A percentile compares a stretch with the other conserved stretches of the same genome.
Conservation (phyloP, 2,329 filamentous ascomycete species). For the Xylariaceae sp. region DNA sequence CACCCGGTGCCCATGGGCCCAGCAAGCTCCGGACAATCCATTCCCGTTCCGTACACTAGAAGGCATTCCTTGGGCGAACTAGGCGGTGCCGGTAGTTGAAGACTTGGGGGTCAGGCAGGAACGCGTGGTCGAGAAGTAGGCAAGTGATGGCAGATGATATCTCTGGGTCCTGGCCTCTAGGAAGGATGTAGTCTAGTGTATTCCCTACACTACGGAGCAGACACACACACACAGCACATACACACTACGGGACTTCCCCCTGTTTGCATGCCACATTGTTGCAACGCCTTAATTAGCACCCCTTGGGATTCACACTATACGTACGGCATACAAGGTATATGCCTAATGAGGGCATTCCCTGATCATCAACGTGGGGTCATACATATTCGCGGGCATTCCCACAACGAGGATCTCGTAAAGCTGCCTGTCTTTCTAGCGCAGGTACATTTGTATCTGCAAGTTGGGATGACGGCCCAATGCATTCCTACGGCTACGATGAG, state of each 20-base stretch:
- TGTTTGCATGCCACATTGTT: not conserved
- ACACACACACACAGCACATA: too few relatives aligned
- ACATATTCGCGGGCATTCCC: not conserved
- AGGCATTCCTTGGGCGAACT: not conserved
- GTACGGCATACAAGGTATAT: not conserved
- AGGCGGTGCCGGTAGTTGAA: not conserved
- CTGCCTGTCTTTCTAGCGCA: not conserved
- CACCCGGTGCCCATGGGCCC: not conserved
- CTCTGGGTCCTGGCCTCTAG: not conserved
- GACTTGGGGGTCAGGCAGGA: not conserved
- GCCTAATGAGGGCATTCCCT: not conserved
- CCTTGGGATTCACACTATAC: not conserved
- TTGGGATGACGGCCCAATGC: not conserved
- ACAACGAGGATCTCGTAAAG: not conserved
- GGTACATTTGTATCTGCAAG: not conserved
- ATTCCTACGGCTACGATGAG: not conserved
- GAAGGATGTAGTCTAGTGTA: too few relatives aligned
- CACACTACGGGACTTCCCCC: not conserved
- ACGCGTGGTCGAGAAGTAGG: not conserved
- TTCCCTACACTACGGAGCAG: too few relatives aligned
- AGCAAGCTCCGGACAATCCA: not conserved
- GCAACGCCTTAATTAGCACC: not conserved
- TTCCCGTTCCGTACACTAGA: not conserved
- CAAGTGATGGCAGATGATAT: not conserved
- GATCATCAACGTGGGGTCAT: not conserved